phyloP scores from a whole-genome alignment of 2,329 filamentous ascomycete genomes.

The Epichloe amarillans region DNA sequence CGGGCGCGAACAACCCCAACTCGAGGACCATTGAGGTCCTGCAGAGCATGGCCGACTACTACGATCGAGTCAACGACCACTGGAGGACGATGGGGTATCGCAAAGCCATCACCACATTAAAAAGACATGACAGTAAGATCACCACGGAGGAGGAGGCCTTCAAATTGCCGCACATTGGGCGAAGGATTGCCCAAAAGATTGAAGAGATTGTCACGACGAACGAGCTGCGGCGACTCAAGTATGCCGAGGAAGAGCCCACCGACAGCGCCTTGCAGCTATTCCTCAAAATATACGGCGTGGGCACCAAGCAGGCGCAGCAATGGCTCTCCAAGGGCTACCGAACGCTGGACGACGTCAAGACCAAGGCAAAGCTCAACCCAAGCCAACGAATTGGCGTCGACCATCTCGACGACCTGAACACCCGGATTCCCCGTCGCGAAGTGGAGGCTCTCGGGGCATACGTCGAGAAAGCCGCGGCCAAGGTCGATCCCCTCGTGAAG shows the following conservation, averaged over 20 bases:
- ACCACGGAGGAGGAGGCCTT: slow-evolving; percentile 56
- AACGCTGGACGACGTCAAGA: slow-evolving; percentile 57
- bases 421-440: slow-evolving; percentile 64
- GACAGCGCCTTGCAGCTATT: slow-evolving; percentile 56
- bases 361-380: slow-evolving; percentile 47
- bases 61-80: slow-evolving; percentile 58
- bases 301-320: slow-evolving; percentile 51
- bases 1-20: slow-evolving; percentile 51
- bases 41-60: slow-evolving; percentile 67
- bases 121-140: slow-evolving; percentile 50
- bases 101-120: slow-evolving; percentile 60
- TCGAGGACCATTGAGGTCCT: slow-evolving; percentile 61
- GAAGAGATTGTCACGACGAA: slow-evolving; percentile 76
- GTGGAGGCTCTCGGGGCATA: slow-evolving; percentile 55
- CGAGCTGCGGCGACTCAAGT: slow-evolving; percentile 57
- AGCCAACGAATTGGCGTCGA: slow-evolving; percentile 68
- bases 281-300: slow-evolving; percentile 67
- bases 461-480: slow-evolving; percentile 44
- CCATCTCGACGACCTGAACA: slow-evolving; percentile 66
- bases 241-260: slow-evolving; percentile 52
- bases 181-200: slow-evolving; percentile 67
- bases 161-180: slow-evolving; percentile 54
- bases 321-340: slow-evolving; percentile 65
- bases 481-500: slow-evolving; percentile 50
- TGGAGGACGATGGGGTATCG: slow-evolving; percentile 69